These are phyloP conservation scores for Pugionium cornutum DNA, from an alignment of 345 rosid genomes.

Conservation along the genomic window DNA sequence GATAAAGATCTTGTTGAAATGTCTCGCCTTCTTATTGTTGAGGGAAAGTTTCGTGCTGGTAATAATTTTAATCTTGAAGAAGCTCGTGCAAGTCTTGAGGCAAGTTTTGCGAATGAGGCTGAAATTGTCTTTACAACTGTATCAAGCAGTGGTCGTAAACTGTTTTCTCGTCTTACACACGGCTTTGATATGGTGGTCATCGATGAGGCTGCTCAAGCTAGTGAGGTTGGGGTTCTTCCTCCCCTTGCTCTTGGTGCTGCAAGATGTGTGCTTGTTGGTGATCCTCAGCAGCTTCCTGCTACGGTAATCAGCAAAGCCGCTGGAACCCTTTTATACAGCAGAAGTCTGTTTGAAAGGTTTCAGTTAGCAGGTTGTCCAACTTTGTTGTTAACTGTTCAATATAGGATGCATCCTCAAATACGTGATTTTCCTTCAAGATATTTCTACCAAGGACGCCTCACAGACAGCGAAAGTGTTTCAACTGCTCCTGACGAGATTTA, in stretches of 20 bases:
- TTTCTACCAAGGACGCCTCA: slow-evolving; percentile 96
- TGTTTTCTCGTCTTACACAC: slow-evolving; percentile 95
- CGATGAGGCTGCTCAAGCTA: slow-evolving; percentile 99
- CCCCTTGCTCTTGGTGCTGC: slow-evolving; percentile 97
- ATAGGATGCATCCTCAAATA: slow-evolving; percentile 96
- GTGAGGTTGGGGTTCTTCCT: slow-evolving; percentile 94
- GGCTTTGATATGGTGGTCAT: slow-evolving; percentile 99
- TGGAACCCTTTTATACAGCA: slow-evolving; percentile 88
- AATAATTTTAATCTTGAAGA: slow-evolving; percentile 87
- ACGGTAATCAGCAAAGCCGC: slow-evolving; percentile 99
- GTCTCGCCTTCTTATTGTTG: slow-evolving; percentile 91
- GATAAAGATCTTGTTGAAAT: slow-evolving; percentile 97
- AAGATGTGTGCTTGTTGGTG: slow-evolving; percentile 97
- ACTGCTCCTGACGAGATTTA: slow-evolving; percentile 81
- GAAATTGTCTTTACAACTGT: slow-evolving; percentile 99
- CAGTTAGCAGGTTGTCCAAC: slow-evolving; percentile 98
- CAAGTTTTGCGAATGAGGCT: slow-evolving; percentile 98
- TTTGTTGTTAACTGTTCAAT: slow-evolving; percentile 90
- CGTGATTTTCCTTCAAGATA: slow-evolving; percentile 97
- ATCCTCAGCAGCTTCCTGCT: slow-evolving; percentile 99
- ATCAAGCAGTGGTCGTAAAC: slow-evolving; percentile 96
- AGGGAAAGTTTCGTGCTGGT: slow-evolving; percentile 74
- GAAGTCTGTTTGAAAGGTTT: slow-evolving; percentile 98
- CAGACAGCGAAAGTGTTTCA: slow-evolving; percentile 82
- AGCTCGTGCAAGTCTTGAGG: slow-evolving; percentile 96